phyloP scores from a whole-genome alignment of 345 rosid species.

The Melaleuca alternifolia region DNA sequence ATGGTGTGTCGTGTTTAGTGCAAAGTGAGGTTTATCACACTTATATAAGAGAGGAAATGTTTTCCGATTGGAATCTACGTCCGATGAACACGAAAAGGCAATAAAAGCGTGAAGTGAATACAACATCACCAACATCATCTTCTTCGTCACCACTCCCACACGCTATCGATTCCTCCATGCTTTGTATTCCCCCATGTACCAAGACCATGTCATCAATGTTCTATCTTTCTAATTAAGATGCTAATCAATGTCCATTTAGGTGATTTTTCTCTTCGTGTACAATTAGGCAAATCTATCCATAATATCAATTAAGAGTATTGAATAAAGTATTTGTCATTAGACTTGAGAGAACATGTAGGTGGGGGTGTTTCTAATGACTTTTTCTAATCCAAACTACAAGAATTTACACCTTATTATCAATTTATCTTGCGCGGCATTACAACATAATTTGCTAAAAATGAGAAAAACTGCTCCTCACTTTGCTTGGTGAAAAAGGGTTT shows the following conservation, averaged over 20 bases:
- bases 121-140: not conserved
- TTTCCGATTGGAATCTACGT: not conserved
- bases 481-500: not conserved
- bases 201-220: not conserved
- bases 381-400: not conserved
- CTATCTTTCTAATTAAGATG: not conserved
- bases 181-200: not conserved
- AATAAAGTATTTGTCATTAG: not conserved
- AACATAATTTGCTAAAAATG: not conserved
- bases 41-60: not conserved
- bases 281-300: not conserved
- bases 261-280: not conserved
- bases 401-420: too few species aligned
- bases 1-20: not conserved
- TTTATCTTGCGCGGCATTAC: too few species aligned
- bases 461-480: not conserved
- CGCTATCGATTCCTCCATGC: not conserved
- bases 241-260: not conserved
- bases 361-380: too few species aligned
- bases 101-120: not conserved
- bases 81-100: not conserved
- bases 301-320: not conserved
- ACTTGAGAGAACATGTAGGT: not conserved
- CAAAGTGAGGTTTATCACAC: not conserved
- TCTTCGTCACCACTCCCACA: not conserved